phyloP scores from a whole-genome alignment of 1,284 basidiomycete genomes.

The Cerrena zonata region DNA sequence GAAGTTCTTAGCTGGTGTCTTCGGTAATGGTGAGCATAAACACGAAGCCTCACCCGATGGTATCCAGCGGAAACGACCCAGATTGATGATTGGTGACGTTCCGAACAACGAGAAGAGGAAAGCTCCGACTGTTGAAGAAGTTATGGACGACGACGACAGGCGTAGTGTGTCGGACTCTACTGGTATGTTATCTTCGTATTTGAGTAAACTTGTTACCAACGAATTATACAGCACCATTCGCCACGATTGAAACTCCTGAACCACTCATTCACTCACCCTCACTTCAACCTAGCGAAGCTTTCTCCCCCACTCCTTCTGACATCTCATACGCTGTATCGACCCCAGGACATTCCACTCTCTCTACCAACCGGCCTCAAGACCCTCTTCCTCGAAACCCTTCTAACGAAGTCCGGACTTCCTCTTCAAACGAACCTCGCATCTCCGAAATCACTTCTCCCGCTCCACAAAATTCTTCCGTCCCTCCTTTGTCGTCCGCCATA shows the following conservation, averaged over 20 bases:
- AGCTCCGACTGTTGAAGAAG: slow-evolving; percentile 33
- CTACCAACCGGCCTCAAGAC: slow-evolving; percentile 13
- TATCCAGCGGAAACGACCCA: slow-evolving; percentile 45
- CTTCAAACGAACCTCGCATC: neutral
- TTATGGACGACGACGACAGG: slow-evolving; percentile 35
- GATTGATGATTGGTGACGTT: slow-evolving; percentile 66
- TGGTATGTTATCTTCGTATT: slow-evolving; percentile 1
- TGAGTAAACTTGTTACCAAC: neutral
- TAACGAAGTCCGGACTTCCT: slow-evolving; percentile 10
- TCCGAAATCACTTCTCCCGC: neutral
- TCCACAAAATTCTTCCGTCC: neutral
- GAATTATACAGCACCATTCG: slow-evolving; percentile 23
- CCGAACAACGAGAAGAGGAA: slow-evolving; percentile 30
- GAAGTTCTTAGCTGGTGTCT: slow-evolving; percentile 89
- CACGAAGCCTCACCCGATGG: slow-evolving; percentile 38
- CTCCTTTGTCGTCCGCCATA: neutral
- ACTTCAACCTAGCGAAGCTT: slow-evolving; percentile 24
- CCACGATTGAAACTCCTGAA: slow-evolving; percentile 28
- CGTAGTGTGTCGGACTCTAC: slow-evolving; percentile 14
- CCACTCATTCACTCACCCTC: slow-evolving; percentile 17
- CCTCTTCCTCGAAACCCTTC: slow-evolving; percentile 16
- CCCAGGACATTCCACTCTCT: slow-evolving; percentile 9
- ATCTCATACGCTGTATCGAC: slow-evolving; percentile 8
- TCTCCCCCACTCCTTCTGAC: slow-evolving; percentile 17
- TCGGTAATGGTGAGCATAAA: slow-evolving; percentile 51